These are phyloP conservation scores for Cairneyella variabilis DNA, from an alignment of 495 filamentous ascomycete genomes.

Conservation along the genomic window DNA sequence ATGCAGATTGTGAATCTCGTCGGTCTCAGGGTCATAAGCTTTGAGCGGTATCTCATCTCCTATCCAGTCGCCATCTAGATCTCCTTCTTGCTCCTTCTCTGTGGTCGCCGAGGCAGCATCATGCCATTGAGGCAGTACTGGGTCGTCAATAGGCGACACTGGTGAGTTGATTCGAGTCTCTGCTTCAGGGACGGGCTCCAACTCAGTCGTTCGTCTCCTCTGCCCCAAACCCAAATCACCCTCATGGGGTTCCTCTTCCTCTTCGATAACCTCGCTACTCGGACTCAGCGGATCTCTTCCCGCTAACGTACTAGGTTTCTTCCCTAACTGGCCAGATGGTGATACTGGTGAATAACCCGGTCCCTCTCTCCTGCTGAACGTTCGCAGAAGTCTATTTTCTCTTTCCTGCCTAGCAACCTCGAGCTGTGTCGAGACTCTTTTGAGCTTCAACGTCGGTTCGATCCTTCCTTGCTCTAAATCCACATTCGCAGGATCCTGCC, in stretches of 20 bases:
- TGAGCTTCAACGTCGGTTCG: conserved; percentile 13
- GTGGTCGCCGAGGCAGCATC: conserved; percentile 22
- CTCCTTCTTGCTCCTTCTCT: conserved; percentile 22
- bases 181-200: too few species aligned
- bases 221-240: not conserved
- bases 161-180: too few species aligned
- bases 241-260: conserved; percentile 14
- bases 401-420: conserved; percentile 9
- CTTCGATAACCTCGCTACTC: not conserved
- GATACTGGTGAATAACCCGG: not conserved
- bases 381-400: conserved; percentile 19
- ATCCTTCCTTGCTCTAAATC: conserved; percentile 16
- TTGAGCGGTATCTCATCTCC: conserved; percentile 10
- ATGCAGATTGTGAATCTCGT: conserved; percentile 39
- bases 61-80: conserved; percentile 38
- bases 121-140: too few species aligned
- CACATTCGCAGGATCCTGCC: conserved; percentile 1
- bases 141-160: too few species aligned
- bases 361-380: conserved; percentile 9
- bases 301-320: too few species aligned
- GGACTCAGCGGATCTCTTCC: conserved; percentile 13
- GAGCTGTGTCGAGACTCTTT: conserved; percentile 16
- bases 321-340: too few species aligned
- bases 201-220: too few species aligned
- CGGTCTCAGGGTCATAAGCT: conserved; percentile 13